phyloP scores from a whole-genome alignment of 768 basidiomycete genomes.

The Sutorius australiensis region DNA sequence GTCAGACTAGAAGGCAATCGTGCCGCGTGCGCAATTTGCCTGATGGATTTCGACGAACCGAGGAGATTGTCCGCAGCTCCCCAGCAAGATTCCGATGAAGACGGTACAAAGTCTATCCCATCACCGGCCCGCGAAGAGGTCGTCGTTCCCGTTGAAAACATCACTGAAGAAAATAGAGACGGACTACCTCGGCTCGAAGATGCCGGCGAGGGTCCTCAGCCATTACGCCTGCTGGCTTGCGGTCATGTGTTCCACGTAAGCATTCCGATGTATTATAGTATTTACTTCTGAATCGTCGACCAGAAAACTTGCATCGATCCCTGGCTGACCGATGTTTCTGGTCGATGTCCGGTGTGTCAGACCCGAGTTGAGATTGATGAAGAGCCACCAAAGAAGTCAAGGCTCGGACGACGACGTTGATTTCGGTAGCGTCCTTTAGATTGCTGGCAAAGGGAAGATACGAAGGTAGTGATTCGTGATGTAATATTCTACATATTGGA shows the following conservation, averaged over 20 bases:
- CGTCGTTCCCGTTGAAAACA: conserved; percentile 33
- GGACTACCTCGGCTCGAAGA: conserved; percentile 54
- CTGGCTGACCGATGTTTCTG: conserved; percentile 82
- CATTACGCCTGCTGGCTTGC: conserved; percentile 70
- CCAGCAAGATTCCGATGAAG: conserved; percentile 31
- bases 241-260: conserved; percentile 90
- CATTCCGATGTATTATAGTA: conserved; percentile 6
- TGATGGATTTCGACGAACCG: conserved; percentile 83
- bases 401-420: conserved; percentile 23
- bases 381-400: conserved; percentile 32
- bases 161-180: conserved; percentile 40
- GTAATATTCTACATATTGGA: conserved; percentile 31
- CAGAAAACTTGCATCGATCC: conserved; percentile 89
- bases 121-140: conserved; percentile 18
- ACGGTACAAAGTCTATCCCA: conserved; percentile 5
- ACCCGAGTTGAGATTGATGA: conserved; percentile 56
- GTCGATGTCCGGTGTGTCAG: conserved; percentile 86
- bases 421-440: conserved; percentile 2
- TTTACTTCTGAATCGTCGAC: conserved; percentile 2
- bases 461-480: conserved; percentile 28
- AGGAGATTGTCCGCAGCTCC: conserved; percentile 28
- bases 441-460: conserved; percentile 16
- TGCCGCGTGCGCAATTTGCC: conserved; percentile 79
- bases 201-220: conserved; percentile 73
- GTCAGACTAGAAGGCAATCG: conserved; percentile 79